A percentile compares a stretch with the other conserved stretches of the same genome.
Conservation (phyloP, 1,139 yeast species). For the Blastobotrys proliferans region DNA sequence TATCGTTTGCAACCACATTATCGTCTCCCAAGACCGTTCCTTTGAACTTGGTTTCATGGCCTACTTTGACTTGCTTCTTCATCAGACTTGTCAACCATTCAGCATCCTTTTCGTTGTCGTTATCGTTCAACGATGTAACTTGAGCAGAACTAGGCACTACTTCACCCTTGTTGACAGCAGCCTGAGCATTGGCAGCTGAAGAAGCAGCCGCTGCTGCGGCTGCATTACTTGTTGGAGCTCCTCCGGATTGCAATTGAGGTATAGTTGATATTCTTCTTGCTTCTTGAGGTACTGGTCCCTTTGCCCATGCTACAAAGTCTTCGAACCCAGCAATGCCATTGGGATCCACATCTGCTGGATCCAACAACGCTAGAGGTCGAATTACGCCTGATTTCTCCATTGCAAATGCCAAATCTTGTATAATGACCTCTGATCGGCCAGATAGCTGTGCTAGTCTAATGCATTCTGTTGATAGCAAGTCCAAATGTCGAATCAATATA, state of each 20-base stretch:
- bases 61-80: constrained; percentile 35
- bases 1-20: constrained; percentile 24
- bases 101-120: constrained; percentile 18
- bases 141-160: neutral
- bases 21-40: constrained; percentile 33
- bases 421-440: constrained; percentile 41
- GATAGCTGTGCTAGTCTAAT: constrained; percentile 39
- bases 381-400: constrained; percentile 52
- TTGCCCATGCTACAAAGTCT: constrained; percentile 48
- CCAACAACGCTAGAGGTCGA: constrained; percentile 42
- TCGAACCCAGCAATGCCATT: constrained; percentile 37
- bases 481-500: constrained; percentile 52
- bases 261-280: constrained; percentile 39
- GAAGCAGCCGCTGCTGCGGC: constrained; percentile 14
- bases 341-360: constrained; percentile 37
- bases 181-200: constrained; percentile 8
- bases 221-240: constrained; percentile 17
- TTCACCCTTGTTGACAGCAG: neutral
- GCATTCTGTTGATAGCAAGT: constrained; percentile 44
- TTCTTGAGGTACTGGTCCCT: constrained; percentile 40
- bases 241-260: constrained; percentile 28
- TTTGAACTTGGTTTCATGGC: constrained; percentile 34
- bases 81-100: constrained; percentile 36
- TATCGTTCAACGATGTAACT: constrained; percentile 11
- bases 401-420: constrained; percentile 61